Evolutionary conservation across 176 grass and related monocot genomes (phyloP), one percentile per base, ranked within the genome.

Genomic region (Thinopyrum elongatum): DNA sequence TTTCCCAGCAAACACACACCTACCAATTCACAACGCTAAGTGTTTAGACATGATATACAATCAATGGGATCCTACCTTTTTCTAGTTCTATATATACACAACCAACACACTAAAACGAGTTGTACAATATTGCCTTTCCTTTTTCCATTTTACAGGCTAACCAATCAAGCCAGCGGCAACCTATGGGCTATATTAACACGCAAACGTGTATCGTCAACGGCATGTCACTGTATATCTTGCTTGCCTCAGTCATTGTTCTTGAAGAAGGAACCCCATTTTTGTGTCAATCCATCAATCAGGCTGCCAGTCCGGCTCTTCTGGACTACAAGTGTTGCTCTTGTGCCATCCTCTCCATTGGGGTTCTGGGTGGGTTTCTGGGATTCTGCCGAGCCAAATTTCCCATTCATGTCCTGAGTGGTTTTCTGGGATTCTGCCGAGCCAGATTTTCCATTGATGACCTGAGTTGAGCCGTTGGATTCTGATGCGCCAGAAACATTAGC

Each of bases 241-340:
- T 78, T 25, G 39, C 65, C 60, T 96, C 57, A 88, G 71, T 89
- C 90, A 82, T 88, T 95, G 65, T 80, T 95, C 84, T 93, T 99
- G 85, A 99, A 96, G 53, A 99, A 89, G 55, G 65, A 98, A 87
- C 78, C 94, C 82, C 92, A 94, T 46, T 89, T 92, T 14, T 95
- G 90, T 74, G 94, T 77, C 72, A 99, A 88, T 49, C 97, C 97
- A 82, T 96, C 97, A 15, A 92, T 89, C 59, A 99, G 80, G 59
- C 90, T 87, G 58, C 90, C 86, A 0, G 87, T 74, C 35, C 91
- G 87, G 77, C 66, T 96, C 80, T 90, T 99, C 41, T 99, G 92
- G 67, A 99, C 90, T 25, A 99, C 92, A 82, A 99, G 72, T 27
- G 97, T 99, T 41, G 97, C 97, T 76, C 90, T 90, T 67, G 94